Base-by-base conservation (phyloP, 2,329 filamentous ascomycete species). In the Dactylellina haptotyla region DNA sequence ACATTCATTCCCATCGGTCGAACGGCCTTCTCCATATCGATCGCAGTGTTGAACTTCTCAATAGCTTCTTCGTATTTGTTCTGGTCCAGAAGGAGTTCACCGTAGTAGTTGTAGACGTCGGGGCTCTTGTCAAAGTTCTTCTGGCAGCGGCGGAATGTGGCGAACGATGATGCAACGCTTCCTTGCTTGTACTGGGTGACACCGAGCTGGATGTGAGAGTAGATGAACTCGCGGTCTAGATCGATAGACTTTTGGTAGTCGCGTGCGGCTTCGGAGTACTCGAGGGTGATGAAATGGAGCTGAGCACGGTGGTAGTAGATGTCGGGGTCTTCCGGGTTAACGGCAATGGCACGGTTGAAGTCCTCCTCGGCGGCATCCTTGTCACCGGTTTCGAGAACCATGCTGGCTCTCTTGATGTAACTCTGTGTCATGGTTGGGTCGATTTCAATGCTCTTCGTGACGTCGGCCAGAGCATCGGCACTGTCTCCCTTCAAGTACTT, bases 141-240 rank as follows among this genome's bases (percentile, higher is more conserved):
- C 82, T 97, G 93, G 82, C 93, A 97, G 76, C 93, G 87, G 78
- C 94, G 88, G 89, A 99, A 98, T 4, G 95, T 99, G 34, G 95
- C 94, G 93, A 98, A 98, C 50, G 93, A 97, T 6, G 93, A 97
- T 5, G 95, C 95, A 69, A 99, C 91, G 28, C 92, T 97, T 77
- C 95, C 95, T 90, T 98, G 96, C 89, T 99, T 99, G 86, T 99
- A 99, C 83, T 99, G 95, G 54, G 95, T 99, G 58, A 99, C 95
- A 81, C 95, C 95, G 45, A 99, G 91, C 83, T 99, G 95, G 79
- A 99, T 99, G 84, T 99, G 95, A 5, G 94, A 98, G 87, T 97
- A 99, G 84, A 99, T 99, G 83, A 99, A 99, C 77, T 92, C 89
- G 78, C 88, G 87, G 84, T 99, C 95, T 28, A 99, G 87, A 79